Evolutionary conservation across 2,329 filamentous ascomycete species (phyloP).

Genomic region (Monosporascus sp.): DNA sequence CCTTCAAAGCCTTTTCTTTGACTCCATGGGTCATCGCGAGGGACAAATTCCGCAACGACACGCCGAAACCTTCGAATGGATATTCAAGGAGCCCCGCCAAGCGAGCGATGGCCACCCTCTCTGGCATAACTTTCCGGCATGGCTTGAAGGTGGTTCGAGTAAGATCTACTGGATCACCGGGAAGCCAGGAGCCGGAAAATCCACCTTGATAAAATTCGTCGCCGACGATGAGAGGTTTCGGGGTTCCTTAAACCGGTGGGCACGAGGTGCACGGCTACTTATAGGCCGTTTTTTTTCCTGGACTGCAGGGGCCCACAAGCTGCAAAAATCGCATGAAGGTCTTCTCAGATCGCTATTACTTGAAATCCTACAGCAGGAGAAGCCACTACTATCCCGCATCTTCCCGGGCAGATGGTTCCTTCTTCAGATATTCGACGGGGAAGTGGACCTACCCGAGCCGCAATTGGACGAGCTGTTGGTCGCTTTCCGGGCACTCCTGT

Average conservation of each 20-base stretch:
- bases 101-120: not conserved
- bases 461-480: conserved; percentile 4
- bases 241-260: not conserved
- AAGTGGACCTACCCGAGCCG: conserved; percentile 2
- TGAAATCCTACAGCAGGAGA: conserved; percentile 6
- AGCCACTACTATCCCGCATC: conserved; percentile 2
- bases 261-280: not conserved
- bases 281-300: conserved; percentile 16
- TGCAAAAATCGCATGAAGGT: conserved; percentile 18
- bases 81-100: conserved; percentile 2
- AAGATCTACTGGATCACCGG: conserved; percentile 13
- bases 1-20: conserved; percentile 2
- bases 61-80: conserved; percentile 4
- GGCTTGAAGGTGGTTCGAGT: not conserved
- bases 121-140: conserved; percentile 4
- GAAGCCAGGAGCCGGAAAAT: conserved; percentile 13
- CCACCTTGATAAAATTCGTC: conserved; percentile 14
- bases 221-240: not conserved
- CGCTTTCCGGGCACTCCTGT: conserved; percentile 2
- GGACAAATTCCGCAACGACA: conserved; percentile 2
- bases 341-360: conserved; percentile 15
- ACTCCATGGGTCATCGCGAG: not conserved
- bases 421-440: conserved; percentile 2
- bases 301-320: conserved; percentile 8
- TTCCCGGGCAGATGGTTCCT: conserved; percentile 6